phyloP scores from a whole-genome alignment of 306 rosid species.

The Trichosanthes truncata region DNA sequence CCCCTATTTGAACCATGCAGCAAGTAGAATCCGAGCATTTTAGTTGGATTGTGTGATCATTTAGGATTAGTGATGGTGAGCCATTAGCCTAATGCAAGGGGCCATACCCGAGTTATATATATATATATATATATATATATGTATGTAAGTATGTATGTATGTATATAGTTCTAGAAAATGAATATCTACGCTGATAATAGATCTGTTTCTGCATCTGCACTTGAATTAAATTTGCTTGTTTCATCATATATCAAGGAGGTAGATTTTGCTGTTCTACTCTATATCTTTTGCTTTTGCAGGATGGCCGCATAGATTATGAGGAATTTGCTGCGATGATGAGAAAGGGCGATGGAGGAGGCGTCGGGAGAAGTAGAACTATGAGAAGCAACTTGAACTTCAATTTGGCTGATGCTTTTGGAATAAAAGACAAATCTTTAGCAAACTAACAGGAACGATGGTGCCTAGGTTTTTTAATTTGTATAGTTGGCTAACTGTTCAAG shows the following conservation, averaged over 20 bases:
- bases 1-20: neutral
- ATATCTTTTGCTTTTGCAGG: slow-evolving; percentile 27
- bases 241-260: neutral
- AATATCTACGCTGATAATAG: neutral
- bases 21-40: neutral
- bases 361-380: slow-evolving; percentile 58
- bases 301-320: slow-evolving; percentile 74
- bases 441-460: neutral
- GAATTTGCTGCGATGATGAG: slow-evolving; percentile 94
- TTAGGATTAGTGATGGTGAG: neutral
- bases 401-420: slow-evolving; percentile 68
- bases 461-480: slow-evolving; percentile 1
- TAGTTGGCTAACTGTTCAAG: slow-evolving; percentile 7
- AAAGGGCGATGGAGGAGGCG: slow-evolving; percentile 41
- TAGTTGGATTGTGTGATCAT: neutral
- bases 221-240: neutral
- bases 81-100: neutral
- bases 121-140: neutral
- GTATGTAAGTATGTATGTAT: neutral
- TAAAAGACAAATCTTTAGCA: slow-evolving; percentile 24
- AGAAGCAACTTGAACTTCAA: slow-evolving; percentile 60
- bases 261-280: neutral
- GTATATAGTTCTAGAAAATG: neutral
- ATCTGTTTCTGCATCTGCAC: neutral
- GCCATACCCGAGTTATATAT: neutral